Base-by-base conservation (phyloP, 345 rosid species). In the Dipteronia dyeriana region DNA sequence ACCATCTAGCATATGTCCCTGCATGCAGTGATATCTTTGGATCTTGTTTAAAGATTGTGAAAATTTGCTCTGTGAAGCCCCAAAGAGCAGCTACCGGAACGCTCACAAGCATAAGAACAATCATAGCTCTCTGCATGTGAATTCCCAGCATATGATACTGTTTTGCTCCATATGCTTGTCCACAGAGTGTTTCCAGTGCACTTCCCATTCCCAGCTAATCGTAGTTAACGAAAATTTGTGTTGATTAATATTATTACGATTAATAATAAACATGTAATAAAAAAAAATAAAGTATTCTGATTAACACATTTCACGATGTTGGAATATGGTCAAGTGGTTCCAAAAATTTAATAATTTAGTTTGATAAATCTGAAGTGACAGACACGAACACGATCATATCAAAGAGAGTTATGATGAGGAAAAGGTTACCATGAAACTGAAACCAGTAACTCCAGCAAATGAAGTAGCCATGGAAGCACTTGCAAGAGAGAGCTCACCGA, bases 381-480 rank as follows among this genome's bases (percentile, higher is more conserved):
- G 38, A 31, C 0, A 31, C 38, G 6, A 31, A 31, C 38, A 31
- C 38, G 38, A 31, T 31, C 38, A 31, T 31, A 31, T 31, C 38
- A 31, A 31, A 31, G 38, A 31, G 38, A 31, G 4, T 31, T 31
- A 31, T 31, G 38, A 31, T 31, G 38, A 31, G 3, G 47, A 22
- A 31, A 73, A 68, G 16, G 2, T 77, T 73, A 84, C 85, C 87
- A 83, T 66, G 57, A 70, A 66, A 66, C 86, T 49, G 74, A 73
- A 83, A 20, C 84, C 84, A 60, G 88, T 85, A 12, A 85, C 84
- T 23, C 79, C 80, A 45, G 86, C 84, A 74, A 85, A 83, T 0
- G 86, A 85, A 76, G 86, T 76, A n/a, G 88, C 88, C 79, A 83
- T 73, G n/a, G 88, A 85, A 80, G 88, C 82, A 45, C 88, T 71